Conservation (phyloP, 1,284 basidiomycete species). For the Schizopora paradoxa region DNA sequence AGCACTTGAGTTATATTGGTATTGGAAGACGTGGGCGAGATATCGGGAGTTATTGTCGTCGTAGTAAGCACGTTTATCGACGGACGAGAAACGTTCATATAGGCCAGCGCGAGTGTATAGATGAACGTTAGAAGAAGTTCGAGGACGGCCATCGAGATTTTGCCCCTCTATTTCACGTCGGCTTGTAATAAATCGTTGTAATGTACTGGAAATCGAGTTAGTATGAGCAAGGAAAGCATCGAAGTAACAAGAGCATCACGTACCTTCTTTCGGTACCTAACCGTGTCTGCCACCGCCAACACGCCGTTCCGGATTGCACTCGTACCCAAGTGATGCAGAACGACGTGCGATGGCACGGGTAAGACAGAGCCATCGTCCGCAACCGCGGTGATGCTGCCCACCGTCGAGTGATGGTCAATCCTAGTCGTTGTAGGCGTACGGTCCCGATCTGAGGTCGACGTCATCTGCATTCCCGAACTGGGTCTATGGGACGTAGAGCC, state of each 20-base stretch:
- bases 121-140: background rate
- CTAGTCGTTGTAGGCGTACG: constrained; percentile 17
- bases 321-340: constrained; percentile 93
- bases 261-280: constrained; percentile 91
- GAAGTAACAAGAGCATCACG: constrained; percentile 20
- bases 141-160: background rate
- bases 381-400: constrained; percentile 38
- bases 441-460: constrained; percentile 23
- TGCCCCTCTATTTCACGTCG: constrained; percentile 31
- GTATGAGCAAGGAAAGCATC: constrained; percentile 1
- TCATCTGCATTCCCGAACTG: constrained; percentile 18
- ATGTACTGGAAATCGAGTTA: constrained; percentile 43
- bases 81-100: background rate
- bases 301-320: constrained; percentile 95
- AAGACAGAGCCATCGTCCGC: constrained; percentile 92
- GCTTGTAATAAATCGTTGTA: constrained; percentile 64
- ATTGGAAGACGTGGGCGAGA: background rate
- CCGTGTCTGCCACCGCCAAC: constrained; percentile 90
- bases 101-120: background rate
- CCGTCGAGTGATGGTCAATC: constrained; percentile 30
- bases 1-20: background rate
- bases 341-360: constrained; percentile 92
- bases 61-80: background rate
- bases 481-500: constrained; percentile 31
- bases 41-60: background rate